Evolutionary conservation across 2,329 filamentous ascomycete species (phyloP).

Genomic region (Hawksworthiomyces lignivorus): DNA sequence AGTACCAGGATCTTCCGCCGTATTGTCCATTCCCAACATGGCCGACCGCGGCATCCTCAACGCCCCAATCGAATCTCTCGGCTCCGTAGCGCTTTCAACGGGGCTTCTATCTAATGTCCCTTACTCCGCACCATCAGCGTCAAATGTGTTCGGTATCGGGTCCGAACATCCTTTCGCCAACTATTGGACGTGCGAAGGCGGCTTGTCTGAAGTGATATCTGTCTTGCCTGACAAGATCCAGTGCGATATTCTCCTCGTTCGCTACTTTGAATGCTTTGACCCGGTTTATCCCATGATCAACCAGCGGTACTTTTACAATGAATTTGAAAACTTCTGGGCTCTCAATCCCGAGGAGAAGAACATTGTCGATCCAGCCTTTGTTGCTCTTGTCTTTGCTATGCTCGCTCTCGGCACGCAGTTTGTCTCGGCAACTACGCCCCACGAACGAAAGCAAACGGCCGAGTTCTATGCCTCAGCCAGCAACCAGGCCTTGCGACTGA

Average conservation of each 20-base stretch:
- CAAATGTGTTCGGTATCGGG: constrained; percentile 74
- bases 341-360: constrained; percentile 50
- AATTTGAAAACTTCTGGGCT: constrained; percentile 73
- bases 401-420: constrained; percentile 75
- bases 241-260: constrained; percentile 59
- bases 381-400: constrained; percentile 69
- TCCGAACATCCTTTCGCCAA: constrained; percentile 74
- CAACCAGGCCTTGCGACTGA: constrained; percentile 68
- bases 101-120: constrained; percentile 65
- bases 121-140: constrained; percentile 61
- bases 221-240: constrained; percentile 70
- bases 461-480: constrained; percentile 77
- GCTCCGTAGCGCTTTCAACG: constrained; percentile 46
- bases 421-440: constrained; percentile 49
- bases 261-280: constrained; percentile 66
- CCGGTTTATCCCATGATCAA: constrained; percentile 77
- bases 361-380: constrained; percentile 56
- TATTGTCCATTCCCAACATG: constrained; percentile 43
- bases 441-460: constrained; percentile 64
- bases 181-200: constrained; percentile 76
- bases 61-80: constrained; percentile 36
- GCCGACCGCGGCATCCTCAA: constrained; percentile 44
- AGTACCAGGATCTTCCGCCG: constrained; percentile 27
- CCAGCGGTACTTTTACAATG: constrained; percentile 64
- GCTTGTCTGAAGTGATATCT: constrained; percentile 64